Base-by-base conservation (phyloP, 2,329 filamentous ascomycete genomes). In the Diaporthe humulicola region DNA sequence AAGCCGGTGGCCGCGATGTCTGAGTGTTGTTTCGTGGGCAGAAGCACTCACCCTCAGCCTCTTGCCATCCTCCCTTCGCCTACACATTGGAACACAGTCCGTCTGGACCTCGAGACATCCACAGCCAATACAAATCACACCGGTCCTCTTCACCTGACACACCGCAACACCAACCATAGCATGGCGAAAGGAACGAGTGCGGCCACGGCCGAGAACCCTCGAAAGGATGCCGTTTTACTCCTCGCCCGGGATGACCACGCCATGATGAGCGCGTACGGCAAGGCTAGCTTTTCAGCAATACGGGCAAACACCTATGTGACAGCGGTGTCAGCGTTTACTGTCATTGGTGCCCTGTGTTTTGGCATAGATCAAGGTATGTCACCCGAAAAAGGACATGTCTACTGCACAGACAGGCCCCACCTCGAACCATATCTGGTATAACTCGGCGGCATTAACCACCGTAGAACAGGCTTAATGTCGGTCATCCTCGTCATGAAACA, bases 261-360 rank as follows among this genome's bases (percentile, higher is more conserved):
- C n/a, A 71, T 71, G 69, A 45, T 60, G 54, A 45, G n/a, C 8
- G 69, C 69, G 7, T 71, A 71, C 12, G 69, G 69, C 40, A 71
- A 71, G 69, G 69, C 69, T n/a, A 71, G 69, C 25, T 58, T 71
- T 22, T 71, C 69, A 33, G 56, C 40, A 4, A 33, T 60, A 15
- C 19, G 54, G 14, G 45, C 57, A 22, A 73, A 73, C 5, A 22
- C 42, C 25, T 73, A 73, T 17, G 70, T 73, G 30, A 73, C 70
- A 33, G 57, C 58, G 22, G 70, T 73, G 3, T 76, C 81, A 1
- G 85, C 84, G 56, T 83, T 82, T 83, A 77, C 69, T 83, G 78
- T 77, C 83, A 85, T 71, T 70, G 76, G 14, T 33, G 71, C 78
- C 75, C 40, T 75, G n/a, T 54, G 84, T 83, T 4, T 76, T 73